Base-by-base conservation (phyloP, 1,284 basidiomycete genomes). In the Prillingera fragicola region DNA sequence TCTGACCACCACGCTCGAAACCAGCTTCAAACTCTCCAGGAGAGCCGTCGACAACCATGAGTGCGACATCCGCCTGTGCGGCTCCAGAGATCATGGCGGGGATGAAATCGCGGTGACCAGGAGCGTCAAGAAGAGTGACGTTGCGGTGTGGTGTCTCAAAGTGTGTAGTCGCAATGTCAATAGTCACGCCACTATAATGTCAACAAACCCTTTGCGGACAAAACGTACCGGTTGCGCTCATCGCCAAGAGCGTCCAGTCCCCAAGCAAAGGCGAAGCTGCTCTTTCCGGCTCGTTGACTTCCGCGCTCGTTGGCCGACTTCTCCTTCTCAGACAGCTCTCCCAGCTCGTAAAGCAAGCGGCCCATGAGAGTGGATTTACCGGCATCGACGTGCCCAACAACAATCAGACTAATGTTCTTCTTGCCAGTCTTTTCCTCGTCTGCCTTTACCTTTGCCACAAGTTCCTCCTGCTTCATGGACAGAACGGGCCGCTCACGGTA, bases 51-150 rank as follows among this genome's bases (percentile, higher is more conserved):
- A 98, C 81, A 5, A 98, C 94, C n/a, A 98, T 79, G 5, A 98
- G 72, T 1, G 94, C 92, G 27, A 88, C 90, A 59, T 98, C 94
- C 0, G 95, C 95, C 71, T 97, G 94, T 0, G 92, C 84, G 2
- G 94, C 94, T 2, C 94, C 94, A 0, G 89, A 94, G 47, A 98
- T 98, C 95, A 98, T 98, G 64, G 97, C 97, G 0, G 95, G 94
- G 45, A 98, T 87, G 59, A 98, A 98, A 62, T 98, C 95, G 54
- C 84, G 86, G 71, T 98, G 94, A 0, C 94, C 94, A 0, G 94
- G 94, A 0, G 95, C 94, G 60, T 98, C 94, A 21, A 98, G 80
- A 17, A 98, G 80, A 2, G 91, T 96, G 54, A 97, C 84, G 45
- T 82, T 79, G 38, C 86, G 79, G 57, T 86, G 79, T 0, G 80